These are phyloP conservation scores for Trichoderma koningii DNA, from an alignment of 2,329 filamentous ascomycete species.

Conservation along the genomic window DNA sequence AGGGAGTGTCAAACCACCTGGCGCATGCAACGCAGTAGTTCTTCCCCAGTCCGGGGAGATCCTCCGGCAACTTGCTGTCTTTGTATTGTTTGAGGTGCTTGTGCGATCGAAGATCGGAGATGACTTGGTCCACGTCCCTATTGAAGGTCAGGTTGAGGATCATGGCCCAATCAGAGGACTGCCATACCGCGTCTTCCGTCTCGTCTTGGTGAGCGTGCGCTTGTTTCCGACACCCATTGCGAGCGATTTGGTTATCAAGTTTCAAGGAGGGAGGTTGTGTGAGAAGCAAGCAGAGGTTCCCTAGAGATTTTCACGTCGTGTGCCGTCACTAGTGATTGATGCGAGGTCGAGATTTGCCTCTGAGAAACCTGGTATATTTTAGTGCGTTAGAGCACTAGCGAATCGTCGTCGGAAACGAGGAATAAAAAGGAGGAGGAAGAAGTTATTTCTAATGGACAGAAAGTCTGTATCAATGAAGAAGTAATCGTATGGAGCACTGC, in stretches of 20 bases:
- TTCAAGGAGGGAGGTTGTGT: too few species aligned
- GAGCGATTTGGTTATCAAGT: not conserved
- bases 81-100: slow-evolving; percentile 81
- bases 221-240: slow-evolving; percentile 69
- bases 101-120: slow-evolving; percentile 75
- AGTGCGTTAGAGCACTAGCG: too few species aligned
- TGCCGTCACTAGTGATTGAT: too few species aligned
- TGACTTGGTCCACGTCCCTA: slow-evolving; percentile 91
- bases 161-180: not conserved
- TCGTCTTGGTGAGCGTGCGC: slow-evolving; percentile 71
- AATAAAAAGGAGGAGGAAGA: too few species aligned
- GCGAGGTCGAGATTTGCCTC: too few species aligned
- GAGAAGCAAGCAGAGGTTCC: not conserved
- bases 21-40: slow-evolving; percentile 92
- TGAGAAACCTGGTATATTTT: too few species aligned
- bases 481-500: too few species aligned
- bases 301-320: too few species aligned
- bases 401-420: too few species aligned
- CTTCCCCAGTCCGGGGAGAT: slow-evolving; percentile 81
- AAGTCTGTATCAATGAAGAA: too few species aligned
- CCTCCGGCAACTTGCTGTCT: slow-evolving; percentile 76
- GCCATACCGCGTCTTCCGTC: slow-evolving; percentile 47
- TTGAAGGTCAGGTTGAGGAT: not conserved
- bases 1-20: slow-evolving; percentile 91
- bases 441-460: too few species aligned